Base-by-base conservation (phyloP, 2,329 filamentous ascomycete genomes). In the Lecanosticta acicola region DNA sequence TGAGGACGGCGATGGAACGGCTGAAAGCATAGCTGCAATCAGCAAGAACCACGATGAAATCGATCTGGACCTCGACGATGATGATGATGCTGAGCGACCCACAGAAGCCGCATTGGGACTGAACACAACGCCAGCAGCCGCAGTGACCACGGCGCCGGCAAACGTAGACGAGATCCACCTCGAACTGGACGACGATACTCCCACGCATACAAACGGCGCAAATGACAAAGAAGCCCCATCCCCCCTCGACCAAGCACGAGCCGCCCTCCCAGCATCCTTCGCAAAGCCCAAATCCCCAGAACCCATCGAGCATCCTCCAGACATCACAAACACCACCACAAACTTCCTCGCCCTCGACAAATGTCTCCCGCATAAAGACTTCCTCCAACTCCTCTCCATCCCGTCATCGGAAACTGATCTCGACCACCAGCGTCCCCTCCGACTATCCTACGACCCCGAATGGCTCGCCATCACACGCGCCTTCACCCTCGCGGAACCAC, bases 381-480 rank as follows among this genome's bases (percentile, higher is more conserved):
- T 91, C 62, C 74, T 98, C 2, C 88, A 97, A 57, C 73, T 97
- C 2, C 71, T 85, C 26, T 78, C 85, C 24, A 71, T 91, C 14
- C 61, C 69, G 2, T 72, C 80, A 34, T 53, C 64, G n/a, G 53
- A 58, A 9, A 54, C 60, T 53, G 49, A 57, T 3, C 39, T 43
- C 4, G 51, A 64, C 18, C 34, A 69, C 40, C 41, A 59, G 13
- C 67, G 71, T 1, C 80, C 81, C 1, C 77, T 80, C 55, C 72
- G 70, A 9, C 74, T 96, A 0, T 72, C 81, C 39, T 97, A 98
- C 63, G 93, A 98, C 65, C 80, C 83, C 9, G 93, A 98, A 69
- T 98, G 91, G 91, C 81, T 98, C 5, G 85, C 93, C 34, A 96
- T 98, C 53, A 90, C 84, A 10, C 85, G 91, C 34, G 84, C 82